These are phyloP conservation scores for Clonostachys solani DNA, from an alignment of 2,329 filamentous ascomycete species.

Conservation along the genomic window DNA sequence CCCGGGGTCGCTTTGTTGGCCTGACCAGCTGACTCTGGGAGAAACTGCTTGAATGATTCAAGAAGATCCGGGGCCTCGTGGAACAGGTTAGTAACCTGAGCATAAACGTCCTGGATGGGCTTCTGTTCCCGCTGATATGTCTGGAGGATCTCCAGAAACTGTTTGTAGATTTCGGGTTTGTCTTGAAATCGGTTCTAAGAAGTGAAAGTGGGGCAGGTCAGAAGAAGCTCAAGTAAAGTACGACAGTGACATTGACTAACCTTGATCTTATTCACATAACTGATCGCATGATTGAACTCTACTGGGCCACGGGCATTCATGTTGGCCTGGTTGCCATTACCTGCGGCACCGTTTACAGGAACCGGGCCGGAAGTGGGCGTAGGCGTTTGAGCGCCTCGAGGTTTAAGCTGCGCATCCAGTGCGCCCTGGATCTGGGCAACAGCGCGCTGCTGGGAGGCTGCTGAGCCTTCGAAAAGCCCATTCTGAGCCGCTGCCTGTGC, in stretches of 20 bases:
- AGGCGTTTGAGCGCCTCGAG: constrained; percentile 54
- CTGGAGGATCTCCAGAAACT: constrained; percentile 96
- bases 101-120: constrained; percentile 96
- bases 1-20: constrained; percentile 47
- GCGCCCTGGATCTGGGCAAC: constrained; percentile 22
- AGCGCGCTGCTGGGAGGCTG: constrained; percentile 22
- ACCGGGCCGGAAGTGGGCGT: constrained; percentile 53
- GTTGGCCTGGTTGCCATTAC: constrained; percentile 43
- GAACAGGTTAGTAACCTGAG: constrained; percentile 92
- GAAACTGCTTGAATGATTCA: constrained; percentile 98
- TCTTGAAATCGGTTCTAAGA: constrained; percentile 89
- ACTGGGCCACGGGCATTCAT: constrained; percentile 82
- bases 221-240: neutral
- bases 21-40: constrained; percentile 73
- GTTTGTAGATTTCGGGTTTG: constrained; percentile 98
- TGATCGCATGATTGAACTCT: constrained; percentile 98
- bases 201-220: constrained; percentile 2
- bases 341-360: constrained; percentile 55
- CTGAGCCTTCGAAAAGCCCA: constrained; percentile 20
- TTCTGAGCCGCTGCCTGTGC: constrained; percentile 31
- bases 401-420: constrained; percentile 35
- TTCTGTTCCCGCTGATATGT: constrained; percentile 98
- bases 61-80: constrained; percentile 89
- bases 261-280: constrained; percentile 99
- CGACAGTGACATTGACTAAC: constrained; percentile 41